Evolutionary conservation across 495 filamentous ascomycete genomes (phyloP).

Genomic region (Neurospora hispaniola): DNA sequence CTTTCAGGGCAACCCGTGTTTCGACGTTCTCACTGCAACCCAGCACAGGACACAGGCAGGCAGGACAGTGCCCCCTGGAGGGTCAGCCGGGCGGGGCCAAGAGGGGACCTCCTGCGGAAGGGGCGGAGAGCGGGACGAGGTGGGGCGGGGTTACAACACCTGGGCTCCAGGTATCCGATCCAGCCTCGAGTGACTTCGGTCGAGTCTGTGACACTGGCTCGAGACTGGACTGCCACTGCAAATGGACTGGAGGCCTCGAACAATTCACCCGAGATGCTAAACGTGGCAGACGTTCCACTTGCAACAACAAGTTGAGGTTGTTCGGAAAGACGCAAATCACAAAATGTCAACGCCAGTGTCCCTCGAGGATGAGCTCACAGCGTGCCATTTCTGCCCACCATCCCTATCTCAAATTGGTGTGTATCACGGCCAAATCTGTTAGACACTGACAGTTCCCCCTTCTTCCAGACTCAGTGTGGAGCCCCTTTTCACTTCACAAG

Average conservation of each 20-base stretch:
- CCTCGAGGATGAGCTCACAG: not conserved
- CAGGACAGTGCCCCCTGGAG: not conserved
- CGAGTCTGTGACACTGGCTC: not conserved
- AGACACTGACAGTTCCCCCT: not conserved
- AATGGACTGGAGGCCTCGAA: not conserved
- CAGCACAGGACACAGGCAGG: not conserved
- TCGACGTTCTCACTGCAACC: not conserved
- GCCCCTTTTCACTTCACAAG: not conserved
- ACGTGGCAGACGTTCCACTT: not conserved
- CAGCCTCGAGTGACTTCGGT: not conserved
- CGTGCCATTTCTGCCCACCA: not conserved
- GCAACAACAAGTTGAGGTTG: not conserved
- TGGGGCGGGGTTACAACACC: not conserved
- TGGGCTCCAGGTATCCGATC: not conserved
- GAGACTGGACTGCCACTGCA: not conserved
- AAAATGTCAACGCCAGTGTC: not conserved
- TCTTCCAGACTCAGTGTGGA: not conserved
- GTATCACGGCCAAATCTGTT: not conserved
- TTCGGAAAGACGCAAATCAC: not conserved
- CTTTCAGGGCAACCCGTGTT: not conserved
- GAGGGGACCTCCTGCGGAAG: not conserved
- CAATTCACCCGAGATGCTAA: not conserved
- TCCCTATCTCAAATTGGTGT: not conserved
- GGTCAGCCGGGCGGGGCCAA: not conserved
- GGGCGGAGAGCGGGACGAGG: not conserved